Conservation (phyloP, 1,284 basidiomycete genomes). For the Cystobasidium slooffiae region DNA sequence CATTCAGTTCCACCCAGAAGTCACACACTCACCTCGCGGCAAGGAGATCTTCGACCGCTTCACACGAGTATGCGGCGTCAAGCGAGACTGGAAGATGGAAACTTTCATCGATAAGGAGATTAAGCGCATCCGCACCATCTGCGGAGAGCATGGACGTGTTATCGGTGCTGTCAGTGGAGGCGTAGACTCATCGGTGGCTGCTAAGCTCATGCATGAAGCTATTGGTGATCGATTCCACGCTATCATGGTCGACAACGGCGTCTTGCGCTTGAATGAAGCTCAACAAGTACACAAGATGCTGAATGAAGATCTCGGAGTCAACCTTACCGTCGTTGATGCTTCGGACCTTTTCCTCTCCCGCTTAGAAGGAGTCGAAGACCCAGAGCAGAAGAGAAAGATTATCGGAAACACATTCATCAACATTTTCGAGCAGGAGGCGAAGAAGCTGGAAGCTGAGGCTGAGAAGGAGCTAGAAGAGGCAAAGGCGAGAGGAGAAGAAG, state of each 20-base stretch:
- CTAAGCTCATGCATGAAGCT: constrained; percentile 99
- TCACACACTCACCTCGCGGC: constrained; percentile 90
- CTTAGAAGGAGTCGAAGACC: constrained; percentile 89
- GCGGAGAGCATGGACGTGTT: constrained; percentile 91
- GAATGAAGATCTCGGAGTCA: constrained; percentile 90
- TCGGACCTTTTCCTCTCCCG: constrained; percentile 91
- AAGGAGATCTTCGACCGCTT: constrained; percentile 90
- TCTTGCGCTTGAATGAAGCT: constrained; percentile 89
- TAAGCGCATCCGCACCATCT: constrained; percentile 88
- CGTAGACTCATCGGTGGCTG: constrained; percentile 97
- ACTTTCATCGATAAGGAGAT: constrained; percentile 99
- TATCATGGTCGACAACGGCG: constrained; percentile 99
- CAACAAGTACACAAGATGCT: constrained; percentile 95
- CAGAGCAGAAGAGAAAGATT: constrained; percentile 96
- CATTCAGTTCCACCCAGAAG: constrained; percentile 97
- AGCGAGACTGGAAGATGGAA: constrained; percentile 93
- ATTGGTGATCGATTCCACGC: constrained; percentile 99
- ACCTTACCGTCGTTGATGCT: constrained; percentile 93
- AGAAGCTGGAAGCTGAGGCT: constrained; percentile 83
- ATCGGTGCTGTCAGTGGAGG: constrained; percentile 98
- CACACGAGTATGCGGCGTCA: constrained; percentile 80
- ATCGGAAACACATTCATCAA: constrained; percentile 99
- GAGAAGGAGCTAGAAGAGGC: constrained; percentile 67
- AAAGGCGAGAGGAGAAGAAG: constrained; percentile 63
- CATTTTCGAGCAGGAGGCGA: constrained; percentile 91